Percentiles rank a stretch among this genome's conserved stretches.
These are phyloP conservation scores for Ambrosia hybrid DNA, from an alignment of 140 eudicot species.

Conservation along the genomic window DNA sequence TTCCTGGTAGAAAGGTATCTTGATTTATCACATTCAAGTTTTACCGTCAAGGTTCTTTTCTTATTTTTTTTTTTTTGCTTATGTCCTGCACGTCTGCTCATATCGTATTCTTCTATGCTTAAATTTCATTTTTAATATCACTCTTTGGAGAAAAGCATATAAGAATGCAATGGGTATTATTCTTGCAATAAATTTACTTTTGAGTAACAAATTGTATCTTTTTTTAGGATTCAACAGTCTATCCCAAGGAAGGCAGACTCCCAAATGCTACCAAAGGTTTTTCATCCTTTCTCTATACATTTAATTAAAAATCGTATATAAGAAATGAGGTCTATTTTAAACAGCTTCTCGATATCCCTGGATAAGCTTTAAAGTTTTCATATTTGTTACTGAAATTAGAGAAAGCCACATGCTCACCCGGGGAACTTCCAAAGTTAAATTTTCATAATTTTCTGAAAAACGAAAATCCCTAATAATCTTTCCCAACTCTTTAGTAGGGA, in stretches of 20 bases:
- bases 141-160: background rate
- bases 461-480: background rate
- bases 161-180: slow-evolving; percentile 19
- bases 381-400: background rate
- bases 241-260: slow-evolving; percentile 95
- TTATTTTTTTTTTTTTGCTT: background rate
- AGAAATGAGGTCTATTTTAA: slow-evolving; percentile 11
- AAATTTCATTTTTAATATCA: background rate
- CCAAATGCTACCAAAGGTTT: slow-evolving; percentile 89
- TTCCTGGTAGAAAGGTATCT: slow-evolving; percentile 93
- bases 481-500: background rate
- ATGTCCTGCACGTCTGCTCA: slow-evolving; percentile 5
- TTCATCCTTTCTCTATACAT: slow-evolving; percentile 9
- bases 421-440: background rate
- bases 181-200: background rate
- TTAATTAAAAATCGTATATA: slow-evolving; percentile 9
- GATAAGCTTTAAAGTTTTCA: slow-evolving; percentile 13
- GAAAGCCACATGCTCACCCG: background rate
- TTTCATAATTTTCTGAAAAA: background rate
- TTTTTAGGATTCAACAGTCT: slow-evolving; percentile 75
- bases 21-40: background rate
- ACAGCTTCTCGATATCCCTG: slow-evolving; percentile 9
- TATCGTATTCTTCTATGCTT: background rate
- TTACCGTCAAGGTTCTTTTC: background rate
- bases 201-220: slow-evolving; percentile 22